Evolutionary conservation across 139 green algal species (phyloP).

Genomic region (Chlamydomonas asymmetrica): DNA sequence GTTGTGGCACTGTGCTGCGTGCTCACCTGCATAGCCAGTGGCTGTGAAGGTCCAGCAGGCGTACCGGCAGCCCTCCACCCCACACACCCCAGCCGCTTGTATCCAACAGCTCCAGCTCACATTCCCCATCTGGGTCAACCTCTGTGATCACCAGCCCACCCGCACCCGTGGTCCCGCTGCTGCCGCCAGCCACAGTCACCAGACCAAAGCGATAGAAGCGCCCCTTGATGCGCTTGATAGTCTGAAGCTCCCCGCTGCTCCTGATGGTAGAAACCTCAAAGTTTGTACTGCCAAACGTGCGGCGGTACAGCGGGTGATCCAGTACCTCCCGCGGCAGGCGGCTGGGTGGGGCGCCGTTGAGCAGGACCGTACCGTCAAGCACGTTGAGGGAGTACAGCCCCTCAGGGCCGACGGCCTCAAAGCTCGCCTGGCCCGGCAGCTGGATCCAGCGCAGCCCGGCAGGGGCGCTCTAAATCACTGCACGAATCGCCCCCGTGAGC

Average conservation of each 20-base stretch:
- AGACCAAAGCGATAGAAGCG: constrained; percentile 18
- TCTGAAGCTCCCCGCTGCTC: constrained; percentile 23
- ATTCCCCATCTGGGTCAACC: constrained; percentile 23
- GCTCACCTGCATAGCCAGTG: constrained; percentile 56
- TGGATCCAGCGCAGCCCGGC: neutral
- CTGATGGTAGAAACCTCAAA: constrained; percentile 49
- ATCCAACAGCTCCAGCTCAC: constrained; percentile 48
- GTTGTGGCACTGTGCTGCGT: neutral
- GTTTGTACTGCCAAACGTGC: constrained; percentile 49
- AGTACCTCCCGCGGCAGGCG: constrained; percentile 45
- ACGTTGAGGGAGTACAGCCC: constrained; percentile 55
- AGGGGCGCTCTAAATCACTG: neutral
- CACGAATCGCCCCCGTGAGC: neutral
- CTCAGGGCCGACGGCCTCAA: constrained; percentile 26
- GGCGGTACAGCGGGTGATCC: constrained; percentile 47
- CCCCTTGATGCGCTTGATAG: constrained; percentile 13
- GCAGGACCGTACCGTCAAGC: constrained; percentile 43
- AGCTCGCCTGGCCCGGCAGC: constrained; percentile 15
- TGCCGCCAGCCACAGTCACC: too few species aligned
- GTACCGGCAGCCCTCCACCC: constrained; percentile 37
- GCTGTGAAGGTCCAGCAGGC: constrained; percentile 47
- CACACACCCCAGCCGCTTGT: constrained; percentile 19
- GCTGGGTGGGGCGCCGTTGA: constrained; percentile 38
- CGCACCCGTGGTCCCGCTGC: neutral
- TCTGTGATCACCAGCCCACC: constrained; percentile 25